Percentiles rank a stretch among this genome's conserved stretches.
Conservation (phyloP, 2,329 filamentous ascomycete genomes). For the Venturiaceae sp. region DNA sequence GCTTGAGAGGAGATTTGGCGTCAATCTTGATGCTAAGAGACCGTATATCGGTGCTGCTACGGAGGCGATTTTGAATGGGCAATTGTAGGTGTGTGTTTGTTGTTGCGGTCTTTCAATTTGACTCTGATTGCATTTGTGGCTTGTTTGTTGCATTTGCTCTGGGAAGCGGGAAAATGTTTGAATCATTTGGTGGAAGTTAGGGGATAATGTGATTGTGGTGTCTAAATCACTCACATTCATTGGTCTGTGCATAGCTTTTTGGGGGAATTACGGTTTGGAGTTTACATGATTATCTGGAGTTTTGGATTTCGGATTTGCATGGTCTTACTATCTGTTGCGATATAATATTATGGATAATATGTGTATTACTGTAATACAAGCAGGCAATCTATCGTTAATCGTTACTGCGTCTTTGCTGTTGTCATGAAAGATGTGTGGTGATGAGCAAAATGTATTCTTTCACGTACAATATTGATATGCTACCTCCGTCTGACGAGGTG, state of each 20-base stretch:
- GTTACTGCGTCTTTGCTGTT: not conserved
- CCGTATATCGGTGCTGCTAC: constrained; percentile 62
- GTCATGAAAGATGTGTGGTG: too few relatives aligned
- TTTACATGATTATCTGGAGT: too few relatives aligned
- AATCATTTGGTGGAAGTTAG: not conserved
- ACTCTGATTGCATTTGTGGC: not conserved
- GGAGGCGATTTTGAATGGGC: constrained; percentile 29
- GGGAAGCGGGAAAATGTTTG: not conserved
- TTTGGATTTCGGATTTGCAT: not conserved
- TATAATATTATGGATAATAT: not conserved
- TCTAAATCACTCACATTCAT: not conserved
- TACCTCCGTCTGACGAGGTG: too few relatives aligned
- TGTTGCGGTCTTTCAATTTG: too few relatives aligned
- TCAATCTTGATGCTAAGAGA: constrained; percentile 76
- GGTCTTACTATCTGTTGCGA: not conserved
- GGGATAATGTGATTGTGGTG: not conserved
- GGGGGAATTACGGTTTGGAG: not conserved
- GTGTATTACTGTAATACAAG: not conserved
- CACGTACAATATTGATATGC: too few relatives aligned
- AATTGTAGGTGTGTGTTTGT: not conserved
- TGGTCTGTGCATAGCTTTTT: not conserved
- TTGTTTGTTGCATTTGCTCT: not conserved
- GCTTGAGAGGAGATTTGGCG: constrained; percentile 81
- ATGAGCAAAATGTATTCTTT: too few relatives aligned
- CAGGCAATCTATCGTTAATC: not conserved